phyloP scores from a whole-genome alignment of 139 green algal species.

The Asterochloris erici region DNA sequence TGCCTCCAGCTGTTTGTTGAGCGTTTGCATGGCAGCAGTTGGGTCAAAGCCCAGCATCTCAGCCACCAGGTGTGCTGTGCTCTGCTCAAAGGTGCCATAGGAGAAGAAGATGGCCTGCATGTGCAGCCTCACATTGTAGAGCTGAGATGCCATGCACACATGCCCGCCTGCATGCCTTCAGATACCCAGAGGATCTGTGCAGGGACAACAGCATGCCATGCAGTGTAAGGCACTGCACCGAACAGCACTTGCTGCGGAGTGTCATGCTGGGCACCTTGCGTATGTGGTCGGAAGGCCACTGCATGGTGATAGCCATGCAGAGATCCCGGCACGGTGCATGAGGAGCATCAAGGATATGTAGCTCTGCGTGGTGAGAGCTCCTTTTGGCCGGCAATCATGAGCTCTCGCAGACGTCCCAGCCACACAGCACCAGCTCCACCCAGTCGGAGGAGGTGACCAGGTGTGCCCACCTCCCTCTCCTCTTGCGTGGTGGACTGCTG shows the following conservation, averaged over 20 bases:
- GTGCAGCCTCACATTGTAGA: slow-evolving; percentile 17
- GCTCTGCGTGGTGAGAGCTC: background rate
- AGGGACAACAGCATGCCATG: background rate
- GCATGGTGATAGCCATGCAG: background rate
- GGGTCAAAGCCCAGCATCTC: slow-evolving; percentile 48
- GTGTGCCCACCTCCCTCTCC: slow-evolving; percentile 16
- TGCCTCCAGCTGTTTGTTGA: background rate
- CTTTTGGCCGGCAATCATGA: background rate
- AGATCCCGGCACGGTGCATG: background rate
- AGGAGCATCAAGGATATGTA: background rate
- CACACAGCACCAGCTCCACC: background rate
- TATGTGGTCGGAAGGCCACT: background rate
- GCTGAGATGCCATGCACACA: slow-evolving; percentile 24
- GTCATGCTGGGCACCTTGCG: no score
- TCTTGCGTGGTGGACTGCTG: slow-evolving; percentile 22
- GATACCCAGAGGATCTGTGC: background rate
- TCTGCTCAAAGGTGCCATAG: slow-evolving; percentile 14
- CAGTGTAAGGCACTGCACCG: background rate
- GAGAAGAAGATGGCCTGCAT: slow-evolving; percentile 26
- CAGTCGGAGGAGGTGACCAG: background rate
- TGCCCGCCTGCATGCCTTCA: background rate
- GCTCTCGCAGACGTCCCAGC: background rate
- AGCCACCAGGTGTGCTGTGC: slow-evolving; percentile 26
- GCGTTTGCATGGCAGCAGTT: slow-evolving; percentile 33
- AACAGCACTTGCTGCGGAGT: background rate